Evolutionary conservation across 805 yeast species (phyloP), one percentile per base, ranked within the genome.

Genomic region (Sugiyamaella valdiviana): DNA sequence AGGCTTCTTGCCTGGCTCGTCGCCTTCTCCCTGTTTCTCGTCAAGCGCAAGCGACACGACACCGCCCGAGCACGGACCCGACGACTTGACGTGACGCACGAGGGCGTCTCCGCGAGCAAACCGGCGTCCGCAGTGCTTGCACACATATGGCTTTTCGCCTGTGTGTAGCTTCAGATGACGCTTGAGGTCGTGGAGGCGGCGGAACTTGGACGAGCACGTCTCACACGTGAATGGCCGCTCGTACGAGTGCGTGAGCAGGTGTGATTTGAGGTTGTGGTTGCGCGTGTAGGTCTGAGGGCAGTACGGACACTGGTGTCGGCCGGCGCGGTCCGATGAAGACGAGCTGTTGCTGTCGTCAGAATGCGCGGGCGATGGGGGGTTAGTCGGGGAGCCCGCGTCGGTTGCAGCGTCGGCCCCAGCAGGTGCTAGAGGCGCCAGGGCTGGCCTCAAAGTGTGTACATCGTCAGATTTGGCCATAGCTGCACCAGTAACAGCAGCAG

Each of bases 51-150:
- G 19, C 19, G 17, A 21, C 6, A 22, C 19, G 37, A 22, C 40
- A 21, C 23, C 41, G 14, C 37, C 39, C 7, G 61, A 55, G 48
- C 71, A 67, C 9, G 64, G 64, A 19, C 65, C 61, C 35, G 71
- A 68, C 41, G 69, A 67, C 49, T 82, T 79, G 40, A 70, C 68
- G 60, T 85, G 95, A 52, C 95, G 70, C 2, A 80, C 74, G 22
- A 85, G 69, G 0, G 95, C 89, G 63, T 85, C 95, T 1, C 81
- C 79, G 29, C 95, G 68, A 1, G 91, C 85, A 65, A 85, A 85
- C 38, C 72, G 67, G 41, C 83, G 72, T 14, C 76, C 75, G 66
- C 95, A 85, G 42, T 69, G 68, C 16, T 66, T 66, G 62, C 95
- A 85, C 38, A 61, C 65, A 60, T 68, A 80, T 1, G 91, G 90